Percentiles rank a stretch among this genome's conserved stretches.
Evolutionary conservation across 257 asterid species (phyloP).

Genomic region (Thymus mandschuricus): DNA sequence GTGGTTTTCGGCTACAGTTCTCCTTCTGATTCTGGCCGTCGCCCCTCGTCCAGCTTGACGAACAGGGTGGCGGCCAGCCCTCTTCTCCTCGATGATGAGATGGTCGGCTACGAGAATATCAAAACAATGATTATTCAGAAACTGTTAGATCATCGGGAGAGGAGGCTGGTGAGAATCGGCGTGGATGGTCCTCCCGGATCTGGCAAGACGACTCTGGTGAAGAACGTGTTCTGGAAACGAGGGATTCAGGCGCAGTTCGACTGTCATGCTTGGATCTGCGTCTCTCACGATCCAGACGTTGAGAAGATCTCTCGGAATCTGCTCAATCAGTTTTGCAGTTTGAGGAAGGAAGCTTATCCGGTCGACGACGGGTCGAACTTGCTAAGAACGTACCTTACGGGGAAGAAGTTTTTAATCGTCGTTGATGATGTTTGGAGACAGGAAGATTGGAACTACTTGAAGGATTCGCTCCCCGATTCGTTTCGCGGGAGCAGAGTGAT

Average conservation of each 20-base stretch:
- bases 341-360: constrained; percentile 26
- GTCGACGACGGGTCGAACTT: neutral
- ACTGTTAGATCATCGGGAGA: constrained; percentile 20
- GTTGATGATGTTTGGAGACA: constrained; percentile 46
- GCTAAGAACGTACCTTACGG: constrained; percentile 21
- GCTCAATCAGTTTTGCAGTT: constrained; percentile 24
- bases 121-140: neutral
- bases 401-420: constrained; percentile 45
- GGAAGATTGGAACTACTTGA: constrained; percentile 38
- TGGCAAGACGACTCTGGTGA: constrained; percentile 37
- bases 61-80: constrained; percentile 20
- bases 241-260: constrained; percentile 31
- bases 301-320: constrained; percentile 1
- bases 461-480: constrained; percentile 43
- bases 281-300: constrained; percentile 21
- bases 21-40: too few species aligned
- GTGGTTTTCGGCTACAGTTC: too few species aligned
- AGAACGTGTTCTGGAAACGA: constrained; percentile 28
- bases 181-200: constrained; percentile 45
- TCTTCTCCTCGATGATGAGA: constrained; percentile 36
- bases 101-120: constrained; percentile 38
- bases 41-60: too few species aligned
- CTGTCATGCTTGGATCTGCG: constrained; percentile 42
- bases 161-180: constrained; percentile 23
- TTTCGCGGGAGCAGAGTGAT: constrained; percentile 48